These are phyloP conservation scores for Saccharum hybrid DNA, from an alignment of 202 grass and related monocot species.

Conservation along the genomic window DNA sequence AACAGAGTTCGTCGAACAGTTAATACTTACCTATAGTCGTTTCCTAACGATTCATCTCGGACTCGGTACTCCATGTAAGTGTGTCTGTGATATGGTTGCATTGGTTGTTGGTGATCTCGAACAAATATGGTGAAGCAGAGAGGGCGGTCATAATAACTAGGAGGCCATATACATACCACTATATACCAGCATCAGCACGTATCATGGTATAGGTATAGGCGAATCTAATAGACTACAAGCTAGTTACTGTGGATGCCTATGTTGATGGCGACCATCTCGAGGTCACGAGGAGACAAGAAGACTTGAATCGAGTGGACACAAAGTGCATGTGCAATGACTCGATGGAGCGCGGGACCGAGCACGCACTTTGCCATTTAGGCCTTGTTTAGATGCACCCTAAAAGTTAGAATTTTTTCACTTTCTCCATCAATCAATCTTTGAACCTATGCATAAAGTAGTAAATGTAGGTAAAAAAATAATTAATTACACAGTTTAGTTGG, in stretches of 20 bases:
- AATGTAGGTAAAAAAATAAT: too few relatives aligned
- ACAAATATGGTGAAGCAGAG: slow-evolving; percentile 18
- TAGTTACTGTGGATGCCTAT: background rate
- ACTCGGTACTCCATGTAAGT: too few relatives aligned
- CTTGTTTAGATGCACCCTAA: too few relatives aligned
- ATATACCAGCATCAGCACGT: background rate
- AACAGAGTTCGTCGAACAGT: too few relatives aligned
- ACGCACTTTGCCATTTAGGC: slow-evolving; percentile 37
- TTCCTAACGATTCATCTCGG: too few relatives aligned
- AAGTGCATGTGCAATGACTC: slow-evolving; percentile 54
- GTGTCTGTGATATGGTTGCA: background rate
- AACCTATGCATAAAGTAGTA: too few relatives aligned
- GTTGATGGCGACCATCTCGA: slow-evolving; percentile 18
- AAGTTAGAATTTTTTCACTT: too few relatives aligned
- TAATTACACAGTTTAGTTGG: too few relatives aligned
- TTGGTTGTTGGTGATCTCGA: background rate
- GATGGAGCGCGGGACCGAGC: slow-evolving; percentile 20
- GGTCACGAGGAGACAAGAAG: slow-evolving; percentile 39
- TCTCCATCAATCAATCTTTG: too few relatives aligned
- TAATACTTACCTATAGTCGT: too few relatives aligned
- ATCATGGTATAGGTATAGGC: background rate
- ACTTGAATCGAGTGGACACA: slow-evolving; percentile 48
- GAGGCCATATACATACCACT: background rate
- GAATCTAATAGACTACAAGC: slow-evolving; percentile 9
- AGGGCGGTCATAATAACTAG: background rate